phyloP scores from a whole-genome alignment of 441 rosid species.

The Erysimum cheiri region DNA sequence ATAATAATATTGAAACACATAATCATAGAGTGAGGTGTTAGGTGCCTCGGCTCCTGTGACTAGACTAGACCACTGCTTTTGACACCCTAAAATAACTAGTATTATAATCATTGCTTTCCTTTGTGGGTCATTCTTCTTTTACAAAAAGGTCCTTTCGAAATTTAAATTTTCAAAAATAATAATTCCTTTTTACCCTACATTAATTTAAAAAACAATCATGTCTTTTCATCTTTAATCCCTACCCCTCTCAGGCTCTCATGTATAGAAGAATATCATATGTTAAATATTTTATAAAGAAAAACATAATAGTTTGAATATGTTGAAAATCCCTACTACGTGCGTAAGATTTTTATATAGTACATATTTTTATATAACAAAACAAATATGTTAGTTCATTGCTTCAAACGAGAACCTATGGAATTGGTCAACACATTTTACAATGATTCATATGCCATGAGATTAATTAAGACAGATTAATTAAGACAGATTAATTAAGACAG shows the following conservation, averaged over 20 bases:
- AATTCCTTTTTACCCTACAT: constrained; percentile 26
- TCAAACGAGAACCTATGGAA: constrained; percentile 4
- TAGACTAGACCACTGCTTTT: constrained; percentile 43
- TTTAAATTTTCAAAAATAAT: constrained; percentile 31
- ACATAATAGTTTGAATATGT: constrained; percentile 8
- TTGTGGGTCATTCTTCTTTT: constrained; percentile 47
- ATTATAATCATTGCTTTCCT: constrained; percentile 37
- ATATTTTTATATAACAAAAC: not conserved
- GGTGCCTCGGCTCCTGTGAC: constrained; percentile 47
- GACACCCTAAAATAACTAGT: constrained; percentile 30
- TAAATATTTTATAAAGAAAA: not conserved
- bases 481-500: constrained; percentile 3
- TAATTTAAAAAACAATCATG: constrained; percentile 37
- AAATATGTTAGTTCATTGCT: constrained; percentile 12
- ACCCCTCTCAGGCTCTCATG: constrained; percentile 30
- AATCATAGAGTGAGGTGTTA: constrained; percentile 47
- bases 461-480: not conserved
- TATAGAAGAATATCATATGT: not conserved
- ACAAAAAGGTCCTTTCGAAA: constrained; percentile 38
- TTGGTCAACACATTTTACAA: constrained; percentile 27
- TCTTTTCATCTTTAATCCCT: constrained; percentile 42
- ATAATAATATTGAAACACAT: constrained; percentile 37
- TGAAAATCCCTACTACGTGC: constrained; percentile 9
- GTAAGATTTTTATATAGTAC: not conserved
- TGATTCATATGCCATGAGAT: constrained; percentile 7